These are phyloP conservation scores for Anisodus acutangulus DNA, from an alignment of 257 asterid species.

Conservation along the genomic window DNA sequence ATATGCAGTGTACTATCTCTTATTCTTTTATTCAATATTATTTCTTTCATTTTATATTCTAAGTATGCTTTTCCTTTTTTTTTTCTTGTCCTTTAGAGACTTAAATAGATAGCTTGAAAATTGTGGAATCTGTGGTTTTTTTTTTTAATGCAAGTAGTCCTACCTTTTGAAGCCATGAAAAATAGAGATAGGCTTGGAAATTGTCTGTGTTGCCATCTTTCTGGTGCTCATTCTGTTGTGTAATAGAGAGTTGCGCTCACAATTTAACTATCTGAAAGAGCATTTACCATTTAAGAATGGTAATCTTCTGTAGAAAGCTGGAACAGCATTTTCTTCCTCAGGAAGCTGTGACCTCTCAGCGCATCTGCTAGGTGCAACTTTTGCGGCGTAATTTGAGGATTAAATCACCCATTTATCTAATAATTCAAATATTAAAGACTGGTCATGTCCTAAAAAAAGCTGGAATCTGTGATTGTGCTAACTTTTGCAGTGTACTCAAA, in stretches of 20 bases:
- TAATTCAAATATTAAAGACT: background rate
- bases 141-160: background rate
- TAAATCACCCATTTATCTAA: background rate
- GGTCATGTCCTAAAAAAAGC: background rate
- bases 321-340: background rate
- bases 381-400: background rate
- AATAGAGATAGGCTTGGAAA: background rate
- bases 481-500: background rate
- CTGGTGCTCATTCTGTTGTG: background rate
- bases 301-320: background rate
- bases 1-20: background rate
- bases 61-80: background rate
- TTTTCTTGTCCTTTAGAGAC: background rate
- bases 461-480: background rate
- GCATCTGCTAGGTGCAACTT: background rate
- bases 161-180: background rate
- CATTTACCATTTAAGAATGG: background rate
- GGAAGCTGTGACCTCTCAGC: background rate
- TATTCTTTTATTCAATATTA: background rate
- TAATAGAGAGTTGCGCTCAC: background rate
- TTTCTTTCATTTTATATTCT: background rate
- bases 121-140: background rate
- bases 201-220: background rate
- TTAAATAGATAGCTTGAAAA: background rate
- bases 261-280: background rate